phyloP scores from a whole-genome alignment of 1,284 basidiomycete genomes.

The Ustilago vetiveriae region DNA sequence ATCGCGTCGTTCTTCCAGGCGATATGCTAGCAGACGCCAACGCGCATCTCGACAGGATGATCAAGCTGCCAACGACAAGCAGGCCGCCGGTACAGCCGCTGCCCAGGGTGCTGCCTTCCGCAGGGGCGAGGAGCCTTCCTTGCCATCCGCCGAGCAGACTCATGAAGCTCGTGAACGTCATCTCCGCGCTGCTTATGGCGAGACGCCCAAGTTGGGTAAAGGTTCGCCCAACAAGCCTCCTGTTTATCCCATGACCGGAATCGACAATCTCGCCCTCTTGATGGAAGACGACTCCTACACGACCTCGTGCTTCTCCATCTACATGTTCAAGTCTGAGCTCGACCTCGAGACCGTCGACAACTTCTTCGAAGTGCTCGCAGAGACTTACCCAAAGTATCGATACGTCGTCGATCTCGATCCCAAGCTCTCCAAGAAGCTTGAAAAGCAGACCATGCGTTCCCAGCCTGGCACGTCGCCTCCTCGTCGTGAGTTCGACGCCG shows the following conservation, averaged over 20 bases:
- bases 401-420: conserved; percentile 64
- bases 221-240: conserved; percentile 48
- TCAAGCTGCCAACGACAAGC: conserved; percentile 11
- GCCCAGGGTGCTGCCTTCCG: conserved; percentile 44
- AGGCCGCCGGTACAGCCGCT: conserved; percentile 20
- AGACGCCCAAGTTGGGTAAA: conserved; percentile 39
- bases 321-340: conserved; percentile 63
- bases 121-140: conserved; percentile 13
- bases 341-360: conserved; percentile 61
- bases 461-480: conserved; percentile 22
- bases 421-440: conserved; percentile 44
- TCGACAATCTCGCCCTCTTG: conserved; percentile 64
- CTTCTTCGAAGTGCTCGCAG: conserved; percentile 62
- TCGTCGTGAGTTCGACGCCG: conserved; percentile 31
- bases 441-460: conserved; percentile 16
- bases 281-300: conserved; percentile 65
- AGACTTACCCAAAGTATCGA: conserved; percentile 64
- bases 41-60: neutral
- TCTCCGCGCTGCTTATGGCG: conserved; percentile 35
- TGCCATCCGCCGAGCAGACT: conserved; percentile 27
- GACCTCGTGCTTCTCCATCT: conserved; percentile 65
- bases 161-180: conserved; percentile 33
- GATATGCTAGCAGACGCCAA: conserved; percentile 1
- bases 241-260: conserved; percentile 59
- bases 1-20: conserved; percentile 24